Evolutionary conservation across 208 protist species (phyloP), one percentile per base, ranked within the genome.

Genomic region (Wallacemonas sp.): DNA sequence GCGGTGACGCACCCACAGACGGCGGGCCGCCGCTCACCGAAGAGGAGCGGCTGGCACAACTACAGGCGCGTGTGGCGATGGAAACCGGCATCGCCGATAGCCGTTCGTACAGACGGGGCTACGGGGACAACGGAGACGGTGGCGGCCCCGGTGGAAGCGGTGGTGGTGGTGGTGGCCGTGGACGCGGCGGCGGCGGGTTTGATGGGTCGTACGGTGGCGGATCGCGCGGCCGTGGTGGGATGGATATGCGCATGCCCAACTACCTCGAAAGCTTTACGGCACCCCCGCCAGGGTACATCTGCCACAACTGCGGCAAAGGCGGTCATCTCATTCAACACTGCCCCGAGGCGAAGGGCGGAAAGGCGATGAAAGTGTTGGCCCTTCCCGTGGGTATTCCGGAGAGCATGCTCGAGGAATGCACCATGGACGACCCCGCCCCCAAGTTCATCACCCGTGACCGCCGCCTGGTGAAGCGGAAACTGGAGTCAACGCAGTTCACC

Each of bases 281-380:
- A 0, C 90, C 90, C 6, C 86, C 85, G 22, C 73, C 71, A 46
- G 76, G 69, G 8, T 95, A 95, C 71, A 87, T 95, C 36, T 95
- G 90, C 66, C 86, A 95, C 73, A 93, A 92, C 76, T 95, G 90
- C 50, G 90, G 90, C 32, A 93, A 93, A 42, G 71, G 71, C 24
- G 90, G 90, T 1, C 90, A 95, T 57, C 62, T 84, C 6, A 95
- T 95, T 53, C 74, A 92, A 60, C 87, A 95, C 73, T 95, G 90
- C 60, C 90, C 90, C 15, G 60, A 60, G 1, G 69, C 76, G 6
- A 88, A 87, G 26, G 84, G 77, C 12, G 70, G 76, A 0, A 82
- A 76, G 50, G 67, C 72, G 12, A 32, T 78, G 53, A 85, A 87
- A 63, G 60, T 87, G 34, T 68, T 95, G 4, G 82, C 86, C 24